Base-by-base conservation (phyloP, 306 rosid species). In the Boehmeria nivea region DNA sequence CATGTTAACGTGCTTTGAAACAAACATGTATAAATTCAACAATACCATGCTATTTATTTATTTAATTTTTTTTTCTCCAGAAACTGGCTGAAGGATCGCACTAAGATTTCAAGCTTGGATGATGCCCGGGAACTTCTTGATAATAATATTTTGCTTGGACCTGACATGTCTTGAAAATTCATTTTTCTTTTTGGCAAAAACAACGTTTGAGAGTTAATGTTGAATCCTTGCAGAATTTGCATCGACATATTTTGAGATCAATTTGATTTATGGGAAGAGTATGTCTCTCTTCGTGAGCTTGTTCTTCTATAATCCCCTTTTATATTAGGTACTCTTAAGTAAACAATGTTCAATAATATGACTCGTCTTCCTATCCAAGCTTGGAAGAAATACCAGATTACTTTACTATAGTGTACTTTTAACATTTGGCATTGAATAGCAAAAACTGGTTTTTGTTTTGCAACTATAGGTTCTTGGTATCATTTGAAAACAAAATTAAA, bases 131-230 rank as follows among this genome's bases (percentile, higher is more conserved):
- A 65, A 64, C 48, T 60, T 78, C 68, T 64, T 63, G 66, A 42
- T 59, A 78, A 84, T 76, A 87, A 84, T 67, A n/a, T 66, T 59
- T 68, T 54, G 57, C 74, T 59, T 54, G 59, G 69, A 73, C 76
- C 56, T 69, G 63, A 55, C 40, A 38, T 49, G 63, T 33, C 60
- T 54, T 22, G 52, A 6, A 44, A 67, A 71, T 58, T 63, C 11
- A 60, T 66, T 62, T 40, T 49, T 76, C 54, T 53, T 70, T 69
- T 40, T 60, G 71, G 60, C 38, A 62, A 71, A 74, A 48, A 16
- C 65, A 68, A 45, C 55, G 54, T 40, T 6, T 72, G 63, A 70
- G 58, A 63, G 59, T 69, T 58, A 55, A 61, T 44, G 52, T 68
- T 73, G 59, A 51, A 17, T 76, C 55, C 10, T 22, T 64, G 70